Base-by-base conservation (phyloP, 1,139 yeast genomes). In the Meyerozyma guilliermondii region DNA sequence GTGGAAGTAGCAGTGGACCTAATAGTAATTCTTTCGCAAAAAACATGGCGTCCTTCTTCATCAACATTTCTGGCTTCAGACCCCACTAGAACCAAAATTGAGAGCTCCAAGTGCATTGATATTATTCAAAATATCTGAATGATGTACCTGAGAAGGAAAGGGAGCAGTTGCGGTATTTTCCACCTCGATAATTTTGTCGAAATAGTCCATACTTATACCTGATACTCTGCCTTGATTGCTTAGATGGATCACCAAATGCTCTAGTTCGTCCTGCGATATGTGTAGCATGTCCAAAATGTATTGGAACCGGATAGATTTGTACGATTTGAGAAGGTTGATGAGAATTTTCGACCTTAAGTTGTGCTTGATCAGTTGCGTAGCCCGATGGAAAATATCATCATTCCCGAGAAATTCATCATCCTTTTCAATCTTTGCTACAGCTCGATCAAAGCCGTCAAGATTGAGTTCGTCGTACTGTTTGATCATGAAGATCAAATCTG, bases 131-230 rank as follows among this genome's bases (percentile, higher is more conserved):
- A 33, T 33, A 24, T 26, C 31, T 4, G 23, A 18, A 16, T n/a
- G 23, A 10, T 37, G 24, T n/a, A 26, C 31, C 33, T 37, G 39
- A 4, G 39, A 10, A 16, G 39, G 31, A 17, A 23, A 37, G n/a
- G 31, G 29, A 4, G 9, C 36, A 16, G 14, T 9, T 9, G 24
- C 7, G 14, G 27, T 9, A 18, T 16, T n/a, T 11, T 29, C 24
- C 17, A 34, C 42, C 11, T 56, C 55, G 30, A 66, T 52, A 24
- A 46, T 41, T n/a, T 62, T 59, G 28, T 68, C 63, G 1, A 67
- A 59, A 40, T 70, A 65, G 53, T 83, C 81, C 10, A 83, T 55
- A 39, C 68, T 68, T 9, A 74, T 65, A 7, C 31, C 38, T 7
- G 37, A 17, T 3, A 39, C 34, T 10, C 36, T 35, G 2, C 53